A percentile compares a stretch with the other conserved stretches of the same genome.
Evolutionary conservation across 2,329 filamentous ascomycete genomes (phyloP).

Genomic region (Pseudogymnoascus sp.): DNA sequence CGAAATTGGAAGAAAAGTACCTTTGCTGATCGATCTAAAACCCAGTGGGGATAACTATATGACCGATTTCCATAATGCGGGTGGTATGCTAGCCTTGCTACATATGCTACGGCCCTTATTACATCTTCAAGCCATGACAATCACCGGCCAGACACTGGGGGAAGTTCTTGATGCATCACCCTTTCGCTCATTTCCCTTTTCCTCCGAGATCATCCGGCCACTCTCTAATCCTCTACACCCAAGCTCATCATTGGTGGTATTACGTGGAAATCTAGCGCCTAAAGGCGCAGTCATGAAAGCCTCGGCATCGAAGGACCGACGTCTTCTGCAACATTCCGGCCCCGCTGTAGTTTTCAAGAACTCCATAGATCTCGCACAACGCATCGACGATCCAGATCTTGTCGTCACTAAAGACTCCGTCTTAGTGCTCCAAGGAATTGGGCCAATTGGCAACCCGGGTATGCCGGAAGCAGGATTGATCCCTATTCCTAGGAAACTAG

Average conservation of each 20-base stretch:
- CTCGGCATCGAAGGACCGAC: slow-evolving; percentile 40
- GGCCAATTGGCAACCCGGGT: slow-evolving; percentile 42
- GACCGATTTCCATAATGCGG: slow-evolving; percentile 47
- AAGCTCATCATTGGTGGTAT: slow-evolving; percentile 36
- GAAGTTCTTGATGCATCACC: slow-evolving; percentile 36
- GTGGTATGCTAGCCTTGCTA: slow-evolving; percentile 41
- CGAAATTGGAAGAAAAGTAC: slow-evolving; percentile 39
- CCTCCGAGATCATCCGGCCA: slow-evolving; percentile 36
- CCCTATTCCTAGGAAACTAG: slow-evolving; percentile 42
- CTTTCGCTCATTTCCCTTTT: slow-evolving; percentile 35
- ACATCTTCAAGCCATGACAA: slow-evolving; percentile 37
- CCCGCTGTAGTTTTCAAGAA: slow-evolving; percentile 41
- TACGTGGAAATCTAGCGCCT: slow-evolving; percentile 41
- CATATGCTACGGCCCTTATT: slow-evolving; percentile 39
- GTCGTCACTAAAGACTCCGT: slow-evolving; percentile 37
- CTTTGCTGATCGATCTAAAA: slow-evolving; percentile 43
- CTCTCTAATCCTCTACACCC: slow-evolving; percentile 38
- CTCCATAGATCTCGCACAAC: slow-evolving; percentile 36
- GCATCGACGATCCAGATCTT: slow-evolving; percentile 39
- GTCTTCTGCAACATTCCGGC: slow-evolving; percentile 37
- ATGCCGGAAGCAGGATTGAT: slow-evolving; percentile 47
- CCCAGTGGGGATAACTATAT: slow-evolving; percentile 46
- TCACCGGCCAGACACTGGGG: slow-evolving; percentile 40
- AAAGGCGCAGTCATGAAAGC: slow-evolving; percentile 43
- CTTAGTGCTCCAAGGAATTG: slow-evolving; percentile 41